Evolutionary conservation across 1,284 basidiomycete genomes (phyloP).

Genomic region (Heterobasidion annosum): DNA sequence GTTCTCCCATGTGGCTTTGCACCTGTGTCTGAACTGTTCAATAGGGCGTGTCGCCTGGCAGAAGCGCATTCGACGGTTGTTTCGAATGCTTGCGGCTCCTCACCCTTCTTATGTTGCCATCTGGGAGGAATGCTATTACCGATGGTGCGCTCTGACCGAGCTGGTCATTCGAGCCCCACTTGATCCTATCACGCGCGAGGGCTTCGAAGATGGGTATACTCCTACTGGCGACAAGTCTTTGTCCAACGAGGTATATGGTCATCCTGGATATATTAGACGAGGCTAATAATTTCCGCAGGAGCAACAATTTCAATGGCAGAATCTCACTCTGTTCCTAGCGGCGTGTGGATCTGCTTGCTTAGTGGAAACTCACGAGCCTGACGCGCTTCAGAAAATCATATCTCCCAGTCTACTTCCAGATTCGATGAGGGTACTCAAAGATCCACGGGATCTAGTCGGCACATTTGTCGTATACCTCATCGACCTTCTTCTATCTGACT

Average conservation of each 20-base stretch:
- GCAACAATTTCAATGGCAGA: slow-evolving; percentile 79
- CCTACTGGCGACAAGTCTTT: slow-evolving; percentile 17
- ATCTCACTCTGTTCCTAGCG: slow-evolving; percentile 75
- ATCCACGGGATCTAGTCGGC: slow-evolving; percentile 48
- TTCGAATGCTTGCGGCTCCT: slow-evolving; percentile 56
- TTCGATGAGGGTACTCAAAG: slow-evolving; percentile 52
- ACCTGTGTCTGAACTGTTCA: neutral
- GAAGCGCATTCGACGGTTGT: slow-evolving; percentile 67
- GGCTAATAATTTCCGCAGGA: slow-evolving; percentile 36
- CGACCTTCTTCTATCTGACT: slow-evolving; percentile 56
- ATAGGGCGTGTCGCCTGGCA: slow-evolving; percentile 38
- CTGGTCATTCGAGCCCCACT: slow-evolving; percentile 18
- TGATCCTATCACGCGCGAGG: slow-evolving; percentile 14
- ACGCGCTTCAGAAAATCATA: slow-evolving; percentile 44
- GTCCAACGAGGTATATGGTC: slow-evolving; percentile 27
- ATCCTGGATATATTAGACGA: neutral
- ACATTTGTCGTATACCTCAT: slow-evolving; percentile 66
- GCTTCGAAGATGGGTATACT: slow-evolving; percentile 24
- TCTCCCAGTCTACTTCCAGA: slow-evolving; percentile 61
- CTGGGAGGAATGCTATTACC: slow-evolving; percentile 70
- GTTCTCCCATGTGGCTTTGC: neutral
- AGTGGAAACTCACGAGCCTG: slow-evolving; percentile 38
- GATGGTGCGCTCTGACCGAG: slow-evolving; percentile 25
- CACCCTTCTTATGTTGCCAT: slow-evolving; percentile 62
- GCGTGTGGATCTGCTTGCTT: slow-evolving; percentile 67